These are phyloP conservation scores for Leucocoprinus birnbaumii DNA, from an alignment of 768 basidiomycete genomes.

Conservation along the genomic window DNA sequence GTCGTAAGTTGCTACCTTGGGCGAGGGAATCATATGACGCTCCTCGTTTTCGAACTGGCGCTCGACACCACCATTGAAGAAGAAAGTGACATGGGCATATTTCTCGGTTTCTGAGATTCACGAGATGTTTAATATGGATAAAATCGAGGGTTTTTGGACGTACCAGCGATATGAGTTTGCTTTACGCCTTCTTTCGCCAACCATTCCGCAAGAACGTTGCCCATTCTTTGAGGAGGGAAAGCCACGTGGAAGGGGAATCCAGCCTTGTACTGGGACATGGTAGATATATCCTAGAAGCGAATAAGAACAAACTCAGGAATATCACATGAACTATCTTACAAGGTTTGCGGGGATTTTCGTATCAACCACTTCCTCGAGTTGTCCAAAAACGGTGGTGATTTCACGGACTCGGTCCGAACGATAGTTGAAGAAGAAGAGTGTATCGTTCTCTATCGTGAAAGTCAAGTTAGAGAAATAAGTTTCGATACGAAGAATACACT, in stretches of 20 bases:
- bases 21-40: conserved; percentile 85
- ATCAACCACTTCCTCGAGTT: conserved; percentile 82
- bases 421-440: conserved; percentile 96
- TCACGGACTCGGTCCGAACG: conserved; percentile 96
- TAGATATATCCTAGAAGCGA: conserved; percentile 67
- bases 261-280: conserved; percentile 91
- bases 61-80: conserved; percentile 97
- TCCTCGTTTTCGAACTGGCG: conserved; percentile 85
- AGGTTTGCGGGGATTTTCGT: conserved; percentile 78
- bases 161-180: conserved; percentile 87
- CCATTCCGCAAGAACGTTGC: conserved; percentile 94
- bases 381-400: conserved; percentile 76
- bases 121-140: conserved; percentile 1
- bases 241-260: conserved; percentile 89
- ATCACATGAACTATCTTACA: conserved; percentile 36
- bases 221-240: conserved; percentile 93
- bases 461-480: not conserved
- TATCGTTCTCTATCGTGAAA: conserved; percentile 79
- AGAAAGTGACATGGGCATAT: conserved; percentile 97
- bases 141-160: conserved; percentile 12
- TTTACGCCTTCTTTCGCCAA: conserved; percentile 73
- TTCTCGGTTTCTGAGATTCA: conserved; percentile 88
- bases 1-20: conserved; percentile 94
- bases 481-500: conserved; percentile 17
- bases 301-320: not conserved